A percentile compares a stretch with the other conserved stretches of the same genome.
Evolutionary conservation across 1,284 basidiomycete species (phyloP).

Genomic region (Leccinum fuscescens): DNA sequence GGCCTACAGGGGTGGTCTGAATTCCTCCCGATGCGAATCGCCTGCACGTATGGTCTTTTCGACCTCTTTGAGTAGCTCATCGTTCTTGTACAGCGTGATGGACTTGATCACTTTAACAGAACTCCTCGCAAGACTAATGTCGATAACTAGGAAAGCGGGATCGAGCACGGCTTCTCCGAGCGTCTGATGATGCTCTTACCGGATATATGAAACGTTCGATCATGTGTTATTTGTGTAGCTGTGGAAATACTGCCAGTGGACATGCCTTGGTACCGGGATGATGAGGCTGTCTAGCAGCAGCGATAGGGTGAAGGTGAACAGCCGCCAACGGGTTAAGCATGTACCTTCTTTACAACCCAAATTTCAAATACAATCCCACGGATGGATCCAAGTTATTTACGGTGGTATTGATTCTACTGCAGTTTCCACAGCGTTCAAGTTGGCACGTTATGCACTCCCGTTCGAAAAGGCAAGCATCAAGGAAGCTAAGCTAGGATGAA

Average conservation of each 20-base stretch:
- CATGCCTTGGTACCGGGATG: not conserved
- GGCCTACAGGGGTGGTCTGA: constrained; percentile 4
- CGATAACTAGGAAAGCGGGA: constrained; percentile 7
- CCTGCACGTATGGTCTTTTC: not conserved
- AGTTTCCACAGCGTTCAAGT: too few relatives aligned
- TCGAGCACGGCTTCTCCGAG: not conserved
- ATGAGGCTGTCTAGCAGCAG: too few relatives aligned
- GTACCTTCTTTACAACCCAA: too few relatives aligned
- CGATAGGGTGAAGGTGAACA: too few relatives aligned
- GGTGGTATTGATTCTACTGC: too few relatives aligned
- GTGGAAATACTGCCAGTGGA: not conserved
- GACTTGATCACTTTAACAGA: constrained; percentile 2
- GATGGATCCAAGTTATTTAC: too few relatives aligned
- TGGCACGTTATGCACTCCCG: too few relatives aligned
- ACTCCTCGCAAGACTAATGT: constrained; percentile 7
- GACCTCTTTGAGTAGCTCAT: not conserved
- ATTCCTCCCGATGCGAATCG: constrained; percentile 1
- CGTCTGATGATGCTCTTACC: not conserved
- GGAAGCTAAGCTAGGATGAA: too few relatives aligned
- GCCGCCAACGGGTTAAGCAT: too few relatives aligned
- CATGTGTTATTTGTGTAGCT: not conserved
- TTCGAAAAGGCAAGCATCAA: too few relatives aligned
- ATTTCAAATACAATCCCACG: too few relatives aligned
- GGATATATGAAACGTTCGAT: constrained; percentile 4
- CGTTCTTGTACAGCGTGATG: not conserved